Conservation (phyloP, 208 protist species). For the Trypanosoma conorhini region DNA sequence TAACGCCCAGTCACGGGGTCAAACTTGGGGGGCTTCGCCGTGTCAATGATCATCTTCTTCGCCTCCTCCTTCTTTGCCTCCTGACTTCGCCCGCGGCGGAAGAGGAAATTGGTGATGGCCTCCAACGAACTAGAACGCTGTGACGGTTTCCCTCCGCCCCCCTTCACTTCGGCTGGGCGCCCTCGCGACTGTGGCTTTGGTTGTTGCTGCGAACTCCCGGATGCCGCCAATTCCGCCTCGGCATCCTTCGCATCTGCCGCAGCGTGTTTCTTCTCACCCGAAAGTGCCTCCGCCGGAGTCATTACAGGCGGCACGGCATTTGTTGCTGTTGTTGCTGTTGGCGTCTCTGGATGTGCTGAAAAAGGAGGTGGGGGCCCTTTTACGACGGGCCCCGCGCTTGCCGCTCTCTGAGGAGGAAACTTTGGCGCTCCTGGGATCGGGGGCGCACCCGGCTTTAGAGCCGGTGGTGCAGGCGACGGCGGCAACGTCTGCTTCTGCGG, state of each 20-base stretch:
- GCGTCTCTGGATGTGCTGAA: background rate
- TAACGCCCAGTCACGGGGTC: slow-evolving; percentile 74
- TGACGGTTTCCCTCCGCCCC: slow-evolving; percentile 11
- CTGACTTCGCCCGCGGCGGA: slow-evolving; percentile 39
- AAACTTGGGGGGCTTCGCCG: slow-evolving; percentile 71
- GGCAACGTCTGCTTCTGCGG: background rate
- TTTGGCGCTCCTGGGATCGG: background rate
- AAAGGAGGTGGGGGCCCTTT: background rate
- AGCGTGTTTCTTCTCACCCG: background rate
- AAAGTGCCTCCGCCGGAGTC: background rate
- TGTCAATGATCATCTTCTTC: slow-evolving; percentile 90
- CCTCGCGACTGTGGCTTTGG: slow-evolving; percentile 1
- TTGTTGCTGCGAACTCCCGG: background rate
- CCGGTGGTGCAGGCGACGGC: background rate
- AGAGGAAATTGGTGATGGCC: slow-evolving; percentile 49
- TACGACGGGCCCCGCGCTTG: background rate
- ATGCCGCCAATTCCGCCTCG: background rate
- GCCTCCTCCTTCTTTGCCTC: slow-evolving; percentile 56
- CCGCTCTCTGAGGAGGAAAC: background rate
- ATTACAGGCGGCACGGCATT: slow-evolving; percentile 1
- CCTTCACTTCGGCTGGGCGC: background rate
- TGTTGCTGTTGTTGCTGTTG: background rate
- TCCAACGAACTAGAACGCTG: slow-evolving; percentile 66
- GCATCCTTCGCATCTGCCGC: background rate
- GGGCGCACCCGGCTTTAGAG: background rate